These are phyloP conservation scores for Phlebiopsis flavidoalba DNA, from an alignment of 768 basidiomycete species.

Conservation along the genomic window DNA sequence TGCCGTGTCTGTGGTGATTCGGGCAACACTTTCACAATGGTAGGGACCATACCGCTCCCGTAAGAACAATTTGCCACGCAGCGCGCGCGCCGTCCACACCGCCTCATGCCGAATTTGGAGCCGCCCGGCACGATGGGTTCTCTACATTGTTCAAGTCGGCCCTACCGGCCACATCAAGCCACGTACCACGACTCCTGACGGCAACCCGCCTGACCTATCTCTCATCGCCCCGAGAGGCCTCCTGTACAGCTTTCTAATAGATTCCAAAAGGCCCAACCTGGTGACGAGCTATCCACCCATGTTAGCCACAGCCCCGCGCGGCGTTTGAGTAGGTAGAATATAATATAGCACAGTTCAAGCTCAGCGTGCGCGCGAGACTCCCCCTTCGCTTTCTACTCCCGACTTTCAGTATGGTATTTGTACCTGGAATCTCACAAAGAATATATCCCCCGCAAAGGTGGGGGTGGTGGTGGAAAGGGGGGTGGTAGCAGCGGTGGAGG, in stretches of 20 bases:
- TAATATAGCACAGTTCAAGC: not conserved
- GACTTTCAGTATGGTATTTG: not conserved
- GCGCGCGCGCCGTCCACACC: no score
- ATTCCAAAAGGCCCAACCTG: no score
- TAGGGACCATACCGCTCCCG: no score
- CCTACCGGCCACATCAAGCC: no score
- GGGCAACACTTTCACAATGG: no score
- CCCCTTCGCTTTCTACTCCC: not conserved
- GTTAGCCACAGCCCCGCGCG: not conserved
- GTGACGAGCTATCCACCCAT: not conserved
- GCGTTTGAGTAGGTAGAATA: not conserved
- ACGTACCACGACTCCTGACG: no score
- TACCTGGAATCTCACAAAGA: conserved; percentile 2
- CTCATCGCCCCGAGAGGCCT: not conserved
- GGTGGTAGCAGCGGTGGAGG: conserved; percentile 3
- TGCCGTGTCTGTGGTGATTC: no score
- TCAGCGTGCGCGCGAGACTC: no score
- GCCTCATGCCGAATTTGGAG: no score
- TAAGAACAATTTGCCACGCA: no score
- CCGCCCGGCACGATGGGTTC: no score
- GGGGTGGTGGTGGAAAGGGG: conserved; percentile 1
- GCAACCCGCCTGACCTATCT: not conserved
- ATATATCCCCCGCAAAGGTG: conserved; percentile 5
- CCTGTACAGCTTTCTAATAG: not conserved
- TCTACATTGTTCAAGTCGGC: no score